phyloP scores from a whole-genome alignment of 331 rosid species.

The Acacia pycnantha region DNA sequence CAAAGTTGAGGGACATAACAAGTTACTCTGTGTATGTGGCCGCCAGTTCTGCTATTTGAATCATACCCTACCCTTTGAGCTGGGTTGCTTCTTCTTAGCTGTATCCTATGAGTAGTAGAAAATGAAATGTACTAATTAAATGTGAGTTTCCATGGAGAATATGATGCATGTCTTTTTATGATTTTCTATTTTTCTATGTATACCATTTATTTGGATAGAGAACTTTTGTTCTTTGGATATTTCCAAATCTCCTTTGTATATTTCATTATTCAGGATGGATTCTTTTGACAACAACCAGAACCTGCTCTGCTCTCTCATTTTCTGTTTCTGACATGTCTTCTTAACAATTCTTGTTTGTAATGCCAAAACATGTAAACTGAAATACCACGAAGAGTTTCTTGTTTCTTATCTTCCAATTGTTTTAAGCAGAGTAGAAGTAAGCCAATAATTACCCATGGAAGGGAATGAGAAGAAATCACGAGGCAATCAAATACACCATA shows the following conservation, averaged over 20 bases:
- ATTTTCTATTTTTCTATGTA: background rate
- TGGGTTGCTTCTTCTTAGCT: background rate
- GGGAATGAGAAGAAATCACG: background rate
- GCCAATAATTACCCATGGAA: background rate
- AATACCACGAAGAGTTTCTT: background rate
- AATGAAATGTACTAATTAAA: background rate
- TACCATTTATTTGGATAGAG: background rate
- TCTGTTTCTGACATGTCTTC: constrained; percentile 11
- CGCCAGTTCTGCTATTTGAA: too few species aligned
- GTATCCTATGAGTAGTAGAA: background rate
- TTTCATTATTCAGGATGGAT: background rate
- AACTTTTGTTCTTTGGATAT: constrained; percentile 27
- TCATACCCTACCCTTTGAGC: background rate
- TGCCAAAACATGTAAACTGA: background rate
- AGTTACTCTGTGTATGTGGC: constrained; percentile 14
- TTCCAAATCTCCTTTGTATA: constrained; percentile 6
- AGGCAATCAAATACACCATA: constrained; percentile 21
- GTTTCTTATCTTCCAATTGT: background rate
- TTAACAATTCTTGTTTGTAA: background rate
- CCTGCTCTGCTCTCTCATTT: constrained; percentile 6
- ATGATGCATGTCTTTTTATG: background rate
- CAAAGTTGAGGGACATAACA: constrained; percentile 8
- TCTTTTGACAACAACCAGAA: constrained; percentile 21
- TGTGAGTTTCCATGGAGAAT: background rate
- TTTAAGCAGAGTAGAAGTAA: background rate